These are phyloP conservation scores for Talaromyces sp. DNA, from an alignment of 2,329 filamentous ascomycete genomes.

Conservation along the genomic window DNA sequence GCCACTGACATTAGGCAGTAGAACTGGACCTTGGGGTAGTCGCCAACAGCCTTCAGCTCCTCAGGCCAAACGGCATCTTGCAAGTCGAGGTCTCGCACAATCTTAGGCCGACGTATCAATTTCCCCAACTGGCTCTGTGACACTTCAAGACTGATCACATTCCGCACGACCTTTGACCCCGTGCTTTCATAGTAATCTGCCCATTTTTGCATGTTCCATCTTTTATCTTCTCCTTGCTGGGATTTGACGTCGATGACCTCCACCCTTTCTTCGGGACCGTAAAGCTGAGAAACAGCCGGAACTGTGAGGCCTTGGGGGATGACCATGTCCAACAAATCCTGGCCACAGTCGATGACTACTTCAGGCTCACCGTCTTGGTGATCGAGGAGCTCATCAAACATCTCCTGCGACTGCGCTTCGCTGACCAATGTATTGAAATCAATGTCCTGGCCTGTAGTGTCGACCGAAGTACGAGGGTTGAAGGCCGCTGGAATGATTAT, in stretches of 20 bases:
- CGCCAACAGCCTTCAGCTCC: slow-evolving; percentile 49
- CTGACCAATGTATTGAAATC: slow-evolving; percentile 26
- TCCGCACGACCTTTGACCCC: slow-evolving; percentile 58
- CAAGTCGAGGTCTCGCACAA: slow-evolving; percentile 59
- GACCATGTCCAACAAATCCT: slow-evolving; percentile 65
- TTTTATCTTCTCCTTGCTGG: slow-evolving; percentile 60
- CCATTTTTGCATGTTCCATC: slow-evolving; percentile 63
- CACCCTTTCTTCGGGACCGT: slow-evolving; percentile 58
- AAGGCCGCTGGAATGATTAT: slow-evolving; percentile 60
- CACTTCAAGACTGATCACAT: slow-evolving; percentile 66
- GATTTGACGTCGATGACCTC: slow-evolving; percentile 68
- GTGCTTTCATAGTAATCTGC: slow-evolving; percentile 63
- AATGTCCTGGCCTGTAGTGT: slow-evolving; percentile 16
- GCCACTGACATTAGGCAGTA: slow-evolving; percentile 68
- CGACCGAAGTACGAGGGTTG: slow-evolving; percentile 50
- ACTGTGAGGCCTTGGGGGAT: slow-evolving; percentile 62
- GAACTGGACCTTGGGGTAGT: slow-evolving; percentile 62
- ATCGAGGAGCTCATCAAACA: slow-evolving; percentile 36
- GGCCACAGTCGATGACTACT: slow-evolving; percentile 55
- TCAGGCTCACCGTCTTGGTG: slow-evolving; percentile 25
- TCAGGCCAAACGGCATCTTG: slow-evolving; percentile 50
- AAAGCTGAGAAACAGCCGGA: slow-evolving; percentile 58
- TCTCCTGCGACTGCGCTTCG: slow-evolving; percentile 34
- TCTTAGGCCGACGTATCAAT: slow-evolving; percentile 58
- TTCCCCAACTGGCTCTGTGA: slow-evolving; percentile 60